A percentile compares a stretch with the other conserved stretches of the same genome.
Conservation (phyloP, 805 yeast genomes). For the Cyberlindnera xylosilytica region DNA sequence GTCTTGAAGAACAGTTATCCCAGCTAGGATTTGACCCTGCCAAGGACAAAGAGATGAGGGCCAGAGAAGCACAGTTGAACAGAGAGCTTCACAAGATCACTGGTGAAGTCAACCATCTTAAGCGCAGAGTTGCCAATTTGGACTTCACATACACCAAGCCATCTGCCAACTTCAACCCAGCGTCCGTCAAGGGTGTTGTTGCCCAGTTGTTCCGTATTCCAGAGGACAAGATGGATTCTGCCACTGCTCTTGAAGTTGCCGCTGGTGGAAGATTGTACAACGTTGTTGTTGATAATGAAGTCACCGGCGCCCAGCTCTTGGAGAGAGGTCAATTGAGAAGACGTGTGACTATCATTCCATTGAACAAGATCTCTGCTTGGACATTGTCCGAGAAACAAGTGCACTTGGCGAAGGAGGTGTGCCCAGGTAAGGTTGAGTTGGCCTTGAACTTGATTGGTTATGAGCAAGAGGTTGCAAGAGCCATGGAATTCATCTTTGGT, state of each 20-base stretch:
- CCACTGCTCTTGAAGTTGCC: slow-evolving; percentile 85
- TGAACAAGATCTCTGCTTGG: slow-evolving; percentile 75
- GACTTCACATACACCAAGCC: slow-evolving; percentile 77
- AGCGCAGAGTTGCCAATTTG: slow-evolving; percentile 63
- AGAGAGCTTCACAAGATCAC: slow-evolving; percentile 42
- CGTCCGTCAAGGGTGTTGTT: slow-evolving; percentile 80
- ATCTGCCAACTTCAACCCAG: slow-evolving; percentile 51
- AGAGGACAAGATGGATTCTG: slow-evolving; percentile 52
- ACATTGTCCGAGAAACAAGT: slow-evolving; percentile 50
- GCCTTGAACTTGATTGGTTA: slow-evolving; percentile 80
- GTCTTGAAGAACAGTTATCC: slow-evolving; percentile 41
- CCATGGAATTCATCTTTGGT: slow-evolving; percentile 93
- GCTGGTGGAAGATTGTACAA: slow-evolving; percentile 92
- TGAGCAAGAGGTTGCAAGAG: slow-evolving; percentile 64
- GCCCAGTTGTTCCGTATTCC: slow-evolving; percentile 75
- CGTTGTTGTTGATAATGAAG: slow-evolving; percentile 86
- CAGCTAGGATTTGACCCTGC: slow-evolving; percentile 57
- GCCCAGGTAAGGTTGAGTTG: slow-evolving; percentile 85
- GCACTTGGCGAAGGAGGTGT: slow-evolving; percentile 64
- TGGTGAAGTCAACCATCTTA: slow-evolving; percentile 50
- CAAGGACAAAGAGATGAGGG: slow-evolving; percentile 41
- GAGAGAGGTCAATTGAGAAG: slow-evolving; percentile 75
- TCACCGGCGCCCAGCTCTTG: slow-evolving; percentile 76
- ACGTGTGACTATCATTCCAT: slow-evolving; percentile 88
- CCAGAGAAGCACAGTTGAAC: slow-evolving; percentile 41